Evolutionary conservation across 129 eudicot species (phyloP).

Genomic region (Centaurea solstitialis): DNA sequence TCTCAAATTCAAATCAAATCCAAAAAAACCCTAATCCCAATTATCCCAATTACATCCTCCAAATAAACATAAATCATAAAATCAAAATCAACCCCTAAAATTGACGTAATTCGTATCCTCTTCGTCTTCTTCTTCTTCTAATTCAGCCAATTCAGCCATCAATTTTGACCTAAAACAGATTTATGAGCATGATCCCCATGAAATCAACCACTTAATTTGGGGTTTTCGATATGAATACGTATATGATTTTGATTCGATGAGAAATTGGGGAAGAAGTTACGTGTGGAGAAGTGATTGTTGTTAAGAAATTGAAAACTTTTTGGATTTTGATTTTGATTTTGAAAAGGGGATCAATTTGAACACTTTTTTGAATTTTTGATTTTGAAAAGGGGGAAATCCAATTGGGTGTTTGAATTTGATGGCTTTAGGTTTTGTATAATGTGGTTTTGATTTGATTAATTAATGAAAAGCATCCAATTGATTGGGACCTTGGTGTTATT

Average conservation of each 20-base stretch:
- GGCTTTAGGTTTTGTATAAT: constrained; percentile 6
- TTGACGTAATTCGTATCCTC: background rate
- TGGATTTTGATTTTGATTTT: too few species aligned
- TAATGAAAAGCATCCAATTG: constrained; percentile 14
- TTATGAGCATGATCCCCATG: background rate
- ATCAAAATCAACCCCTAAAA: background rate
- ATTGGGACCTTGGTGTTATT: background rate
- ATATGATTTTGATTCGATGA: constrained; percentile 7
- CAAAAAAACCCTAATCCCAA: background rate
- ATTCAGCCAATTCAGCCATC: too few species aligned
- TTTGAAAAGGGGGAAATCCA: background rate
- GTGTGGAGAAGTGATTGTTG: constrained; percentile 14
- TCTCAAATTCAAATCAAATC: constrained; percentile 21
- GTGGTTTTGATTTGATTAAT: background rate
- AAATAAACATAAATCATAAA: background rate
- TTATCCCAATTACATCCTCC: constrained; percentile 11
- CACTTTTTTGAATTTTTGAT: background rate
- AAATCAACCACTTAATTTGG: too few species aligned
- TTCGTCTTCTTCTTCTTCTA: constrained; percentile 8
- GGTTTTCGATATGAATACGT: too few species aligned
- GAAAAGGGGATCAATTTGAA: too few species aligned
- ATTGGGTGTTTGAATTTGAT: constrained; percentile 28
- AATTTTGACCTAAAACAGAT: constrained; percentile 8
- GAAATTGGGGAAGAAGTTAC: constrained; percentile 7
- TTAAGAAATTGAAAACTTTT: too few species aligned